Evolutionary conservation across 257 asterid genomes (phyloP).

Genomic region (Ilex asprella): DNA sequence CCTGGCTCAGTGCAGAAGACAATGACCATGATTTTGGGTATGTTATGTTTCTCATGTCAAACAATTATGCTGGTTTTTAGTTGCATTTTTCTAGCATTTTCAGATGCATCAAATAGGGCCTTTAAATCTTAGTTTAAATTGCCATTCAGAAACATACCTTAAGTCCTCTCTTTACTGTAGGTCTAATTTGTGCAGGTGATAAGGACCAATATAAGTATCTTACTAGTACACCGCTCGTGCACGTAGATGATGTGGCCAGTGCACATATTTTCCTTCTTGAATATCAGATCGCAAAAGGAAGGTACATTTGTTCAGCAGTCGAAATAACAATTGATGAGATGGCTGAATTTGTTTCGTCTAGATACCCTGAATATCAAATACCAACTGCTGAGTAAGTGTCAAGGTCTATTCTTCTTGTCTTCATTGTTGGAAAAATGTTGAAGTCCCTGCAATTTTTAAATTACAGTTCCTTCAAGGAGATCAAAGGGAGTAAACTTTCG

Average conservation of each 20-base stretch:
- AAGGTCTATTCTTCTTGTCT: neutral
- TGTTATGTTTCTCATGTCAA: neutral
- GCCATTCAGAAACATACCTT: too few species aligned
- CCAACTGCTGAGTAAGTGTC: slow-evolving; percentile 41
- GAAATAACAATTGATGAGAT: slow-evolving; percentile 25
- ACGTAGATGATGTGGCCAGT: slow-evolving; percentile 49
- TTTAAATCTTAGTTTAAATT: too few species aligned
- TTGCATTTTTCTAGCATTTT: too few species aligned
- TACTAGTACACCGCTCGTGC: slow-evolving; percentile 23
- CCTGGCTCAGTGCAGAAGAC: neutral
- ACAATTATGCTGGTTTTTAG: too few species aligned
- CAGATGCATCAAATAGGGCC: too few species aligned
- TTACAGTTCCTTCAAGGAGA: slow-evolving; percentile 15
- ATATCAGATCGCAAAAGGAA: slow-evolving; percentile 39
- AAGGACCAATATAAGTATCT: slow-evolving; percentile 11
- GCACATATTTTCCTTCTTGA: slow-evolving; percentile 57
- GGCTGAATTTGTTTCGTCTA: slow-evolving; percentile 23
- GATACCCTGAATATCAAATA: slow-evolving; percentile 44
- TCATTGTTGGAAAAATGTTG: neutral
- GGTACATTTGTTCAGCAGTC: slow-evolving; percentile 36
- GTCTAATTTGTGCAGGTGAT: slow-evolving; percentile 24
- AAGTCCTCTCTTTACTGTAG: too few species aligned
- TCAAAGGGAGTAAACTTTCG: neutral
- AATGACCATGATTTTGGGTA: neutral
- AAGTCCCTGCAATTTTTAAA: too few species aligned